phyloP scores from a whole-genome alignment of 345 rosid species.

The Lepidium sativum region DNA sequence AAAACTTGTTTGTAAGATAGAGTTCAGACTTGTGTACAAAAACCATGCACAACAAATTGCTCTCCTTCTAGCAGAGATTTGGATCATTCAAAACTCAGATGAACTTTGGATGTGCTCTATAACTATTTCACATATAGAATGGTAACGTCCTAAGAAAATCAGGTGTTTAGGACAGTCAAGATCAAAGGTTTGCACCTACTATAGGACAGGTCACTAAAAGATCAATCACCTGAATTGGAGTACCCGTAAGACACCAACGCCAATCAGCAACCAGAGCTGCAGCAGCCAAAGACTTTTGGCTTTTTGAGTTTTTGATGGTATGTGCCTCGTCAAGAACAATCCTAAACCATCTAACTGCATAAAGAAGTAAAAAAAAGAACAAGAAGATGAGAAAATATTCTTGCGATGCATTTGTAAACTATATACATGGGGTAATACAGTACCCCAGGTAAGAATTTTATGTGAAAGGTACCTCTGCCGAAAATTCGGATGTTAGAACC shows the following conservation, averaged over 20 bases:
- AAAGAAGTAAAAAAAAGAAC: conserved; percentile 14
- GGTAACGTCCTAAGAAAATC: conserved; percentile 6
- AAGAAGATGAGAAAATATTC: background rate
- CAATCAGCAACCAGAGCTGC: conserved; percentile 80
- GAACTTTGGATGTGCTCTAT: background rate
- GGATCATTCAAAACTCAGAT: background rate
- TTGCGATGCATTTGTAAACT: background rate
- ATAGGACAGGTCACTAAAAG: background rate
- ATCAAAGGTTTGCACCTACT: background rate
- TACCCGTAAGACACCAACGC: conserved; percentile 99
- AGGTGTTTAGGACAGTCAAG: background rate
- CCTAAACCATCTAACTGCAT: conserved; percentile 80
- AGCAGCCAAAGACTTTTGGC: conserved; percentile 78
- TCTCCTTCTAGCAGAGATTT: background rate
- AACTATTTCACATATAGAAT: background rate
- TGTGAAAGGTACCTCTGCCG: conserved; percentile 53
- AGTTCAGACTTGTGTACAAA: background rate
- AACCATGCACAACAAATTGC: background rate
- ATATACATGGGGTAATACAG: background rate
- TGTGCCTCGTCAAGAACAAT: conserved; percentile 99
- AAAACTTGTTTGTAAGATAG: background rate
- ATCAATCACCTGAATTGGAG: conserved; percentile 82
- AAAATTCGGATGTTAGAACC: conserved; percentile 74
- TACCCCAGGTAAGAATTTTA: background rate
- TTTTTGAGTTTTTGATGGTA: conserved; percentile 77